phyloP scores from a whole-genome alignment of 805 yeast genomes.

The Candida wancherniae region DNA sequence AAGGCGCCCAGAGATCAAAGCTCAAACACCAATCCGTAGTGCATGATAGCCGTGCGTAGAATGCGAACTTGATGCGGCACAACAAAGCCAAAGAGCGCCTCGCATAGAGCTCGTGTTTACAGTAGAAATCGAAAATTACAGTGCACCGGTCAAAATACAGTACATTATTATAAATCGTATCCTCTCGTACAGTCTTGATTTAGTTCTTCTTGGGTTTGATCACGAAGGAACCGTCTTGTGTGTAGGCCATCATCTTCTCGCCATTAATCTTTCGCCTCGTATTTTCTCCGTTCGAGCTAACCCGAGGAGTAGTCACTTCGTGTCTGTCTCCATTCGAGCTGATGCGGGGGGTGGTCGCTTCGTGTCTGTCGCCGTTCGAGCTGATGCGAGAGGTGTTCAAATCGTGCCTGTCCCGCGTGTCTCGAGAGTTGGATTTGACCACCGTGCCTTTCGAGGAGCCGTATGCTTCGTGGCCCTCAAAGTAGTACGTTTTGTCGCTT shows the following conservation, averaged over 20 bases:
- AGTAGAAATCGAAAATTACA: too few species aligned
- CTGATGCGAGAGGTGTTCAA: slow-evolving; percentile 1
- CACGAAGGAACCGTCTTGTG: slow-evolving; percentile 37
- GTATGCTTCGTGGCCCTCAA: slow-evolving; percentile 5
- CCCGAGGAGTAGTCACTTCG: slow-evolving; percentile 2
- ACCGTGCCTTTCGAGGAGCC: slow-evolving; percentile 5
- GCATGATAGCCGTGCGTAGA: too few species aligned
- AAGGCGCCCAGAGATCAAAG: too few species aligned
- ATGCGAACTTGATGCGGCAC: too few species aligned
- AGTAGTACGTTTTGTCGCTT: slow-evolving; percentile 11
- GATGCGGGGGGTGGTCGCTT: slow-evolving; percentile 4
- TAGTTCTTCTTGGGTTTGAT: slow-evolving; percentile 29
- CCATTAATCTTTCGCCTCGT: slow-evolving; percentile 5
- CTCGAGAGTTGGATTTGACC: slow-evolving; percentile 3
- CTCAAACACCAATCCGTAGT: too few species aligned
- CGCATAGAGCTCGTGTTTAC: too few species aligned
- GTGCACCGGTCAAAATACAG: too few species aligned
- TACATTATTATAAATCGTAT: too few species aligned
- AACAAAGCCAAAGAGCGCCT: too few species aligned
- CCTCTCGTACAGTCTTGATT: too few species aligned
- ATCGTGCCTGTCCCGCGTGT: neutral
- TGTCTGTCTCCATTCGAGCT: slow-evolving; percentile 2
- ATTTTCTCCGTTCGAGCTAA: slow-evolving; percentile 2
- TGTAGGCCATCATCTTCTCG: slow-evolving; percentile 39
- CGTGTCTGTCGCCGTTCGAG: slow-evolving; percentile 1